A percentile compares a stretch with the other conserved stretches of the same genome.
These are phyloP conservation scores for Paraphaeosphaeria sporulosa DNA, from an alignment of 2,329 filamentous ascomycete species.

Conservation along the genomic window DNA sequence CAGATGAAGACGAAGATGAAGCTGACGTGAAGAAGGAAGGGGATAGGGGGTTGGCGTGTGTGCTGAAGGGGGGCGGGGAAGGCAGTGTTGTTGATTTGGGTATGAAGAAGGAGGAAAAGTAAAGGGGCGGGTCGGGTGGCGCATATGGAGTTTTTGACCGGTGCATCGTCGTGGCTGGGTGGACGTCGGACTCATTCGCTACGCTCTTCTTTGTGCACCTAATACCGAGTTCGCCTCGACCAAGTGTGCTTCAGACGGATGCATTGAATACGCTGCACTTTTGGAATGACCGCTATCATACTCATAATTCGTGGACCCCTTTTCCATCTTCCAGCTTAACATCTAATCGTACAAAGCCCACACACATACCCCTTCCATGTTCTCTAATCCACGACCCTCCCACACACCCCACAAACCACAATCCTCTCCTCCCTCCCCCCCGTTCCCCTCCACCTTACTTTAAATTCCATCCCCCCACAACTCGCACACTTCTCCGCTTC, in stretches of 20 bases:
- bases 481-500: neutral
- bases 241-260: too few relatives aligned
- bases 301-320: neutral
- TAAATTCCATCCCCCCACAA: neutral
- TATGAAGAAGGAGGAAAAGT: neutral
- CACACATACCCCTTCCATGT: neutral
- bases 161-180: too few relatives aligned
- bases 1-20: neutral
- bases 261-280: neutral
- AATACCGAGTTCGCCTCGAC: too few relatives aligned
- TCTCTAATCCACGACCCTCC: neutral
- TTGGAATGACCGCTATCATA: neutral
- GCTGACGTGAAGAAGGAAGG: conserved; percentile 12
- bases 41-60: conserved; percentile 4
- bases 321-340: neutral
- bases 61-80: conserved; percentile 10
- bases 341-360: neutral
- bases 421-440: neutral
- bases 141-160: too few relatives aligned
- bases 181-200: too few relatives aligned
- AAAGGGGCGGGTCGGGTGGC: too few relatives aligned
- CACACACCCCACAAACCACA: neutral
- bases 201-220: too few relatives aligned
- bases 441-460: neutral
- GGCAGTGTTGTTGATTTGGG: conserved; percentile 4